These are phyloP conservation scores for Chondrus crispus DNA, from an alignment of 23 red algal species.

Conservation along the genomic window DNA sequence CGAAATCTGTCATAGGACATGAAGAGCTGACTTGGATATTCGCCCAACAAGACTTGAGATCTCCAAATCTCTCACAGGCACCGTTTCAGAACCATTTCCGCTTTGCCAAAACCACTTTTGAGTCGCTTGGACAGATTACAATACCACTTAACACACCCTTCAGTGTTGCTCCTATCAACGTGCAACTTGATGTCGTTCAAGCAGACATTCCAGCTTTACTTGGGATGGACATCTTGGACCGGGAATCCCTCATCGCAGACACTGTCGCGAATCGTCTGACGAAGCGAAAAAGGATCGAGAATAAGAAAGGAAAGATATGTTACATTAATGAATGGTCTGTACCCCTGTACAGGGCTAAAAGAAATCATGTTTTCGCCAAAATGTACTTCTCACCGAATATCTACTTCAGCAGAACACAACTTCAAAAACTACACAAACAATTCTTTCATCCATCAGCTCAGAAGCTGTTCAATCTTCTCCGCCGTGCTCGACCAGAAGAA, in stretches of 20 bases:
- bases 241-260: background rate
- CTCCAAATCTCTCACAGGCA: background rate
- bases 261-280: background rate
- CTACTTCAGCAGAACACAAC: background rate
- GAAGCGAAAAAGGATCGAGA: background rate
- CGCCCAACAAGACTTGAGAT: background rate
- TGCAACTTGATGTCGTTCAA: background rate
- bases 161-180: background rate
- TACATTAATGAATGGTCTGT: background rate
- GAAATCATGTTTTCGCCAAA: background rate
- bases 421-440: background rate
- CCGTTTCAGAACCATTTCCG: background rate
- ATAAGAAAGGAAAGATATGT: background rate
- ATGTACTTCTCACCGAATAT: background rate
- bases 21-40: background rate
- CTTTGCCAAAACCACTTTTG: background rate
- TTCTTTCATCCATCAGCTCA: background rate
- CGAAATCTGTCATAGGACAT: background rate
- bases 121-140: background rate
- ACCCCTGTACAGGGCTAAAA: background rate
- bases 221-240: background rate
- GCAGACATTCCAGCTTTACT: background rate
- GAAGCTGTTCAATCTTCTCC: conserved; percentile 2
- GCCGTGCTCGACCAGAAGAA: background rate
- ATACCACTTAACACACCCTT: background rate